phyloP scores from a whole-genome alignment of 371 early-diverging fungal genomes.

The Nematocida homosporus region DNA sequence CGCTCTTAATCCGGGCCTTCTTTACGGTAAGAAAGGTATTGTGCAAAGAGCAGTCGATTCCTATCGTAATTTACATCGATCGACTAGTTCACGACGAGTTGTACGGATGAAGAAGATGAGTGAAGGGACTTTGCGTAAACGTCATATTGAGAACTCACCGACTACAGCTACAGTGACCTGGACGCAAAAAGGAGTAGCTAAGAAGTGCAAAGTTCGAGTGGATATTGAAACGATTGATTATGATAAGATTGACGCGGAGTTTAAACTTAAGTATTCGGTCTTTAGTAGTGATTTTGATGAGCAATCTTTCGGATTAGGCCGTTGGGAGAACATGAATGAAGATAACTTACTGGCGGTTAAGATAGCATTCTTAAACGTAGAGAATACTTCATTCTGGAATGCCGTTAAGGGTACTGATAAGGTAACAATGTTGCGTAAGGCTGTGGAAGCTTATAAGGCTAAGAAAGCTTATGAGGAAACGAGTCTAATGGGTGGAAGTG shows the following conservation, averaged over 20 bases:
- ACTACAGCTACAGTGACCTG: conserved; percentile 70
- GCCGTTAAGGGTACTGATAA: conserved; percentile 69
- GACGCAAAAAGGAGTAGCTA: conserved; percentile 68
- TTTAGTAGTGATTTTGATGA: conserved; percentile 70
- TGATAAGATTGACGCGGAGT: conserved; percentile 68
- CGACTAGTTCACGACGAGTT: conserved; percentile 75
- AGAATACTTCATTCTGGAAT: conserved; percentile 69
- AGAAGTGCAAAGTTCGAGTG: conserved; percentile 70
- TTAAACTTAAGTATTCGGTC: conserved; percentile 70
- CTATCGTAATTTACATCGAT: conserved; percentile 78
- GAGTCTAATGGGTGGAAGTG: neutral
- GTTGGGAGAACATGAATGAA: conserved; percentile 70
- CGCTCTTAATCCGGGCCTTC: conserved; percentile 75
- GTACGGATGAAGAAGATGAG: conserved; percentile 75
- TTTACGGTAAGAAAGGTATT: conserved; percentile 79
- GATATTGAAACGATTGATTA: conserved; percentile 70
- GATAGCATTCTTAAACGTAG: conserved; percentile 71
- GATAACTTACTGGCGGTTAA: conserved; percentile 74
- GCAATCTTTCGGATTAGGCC: conserved; percentile 69
- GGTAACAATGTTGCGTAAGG: conserved; percentile 70
- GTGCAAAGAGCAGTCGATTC: conserved; percentile 87
- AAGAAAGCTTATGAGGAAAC: conserved; percentile 67
- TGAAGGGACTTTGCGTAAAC: conserved; percentile 71
- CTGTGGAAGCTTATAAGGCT: conserved; percentile 72
- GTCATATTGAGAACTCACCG: conserved; percentile 56